Percentiles rank a stretch among this genome's conserved stretches.
Conservation (phyloP, 768 basidiomycete genomes). For the Hygrocybe coccinea region DNA sequence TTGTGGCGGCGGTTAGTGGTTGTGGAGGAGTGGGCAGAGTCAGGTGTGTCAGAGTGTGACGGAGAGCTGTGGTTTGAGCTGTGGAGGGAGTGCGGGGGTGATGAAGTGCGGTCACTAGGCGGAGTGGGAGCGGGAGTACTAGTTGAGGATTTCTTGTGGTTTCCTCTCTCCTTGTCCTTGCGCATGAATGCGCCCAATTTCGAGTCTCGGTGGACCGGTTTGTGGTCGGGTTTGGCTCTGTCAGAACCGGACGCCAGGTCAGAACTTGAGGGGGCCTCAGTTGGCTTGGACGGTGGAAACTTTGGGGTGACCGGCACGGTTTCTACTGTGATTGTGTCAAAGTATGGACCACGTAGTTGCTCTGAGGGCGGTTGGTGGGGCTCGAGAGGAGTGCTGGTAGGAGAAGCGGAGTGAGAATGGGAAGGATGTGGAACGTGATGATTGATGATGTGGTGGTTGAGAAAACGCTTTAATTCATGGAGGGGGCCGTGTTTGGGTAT, state of each 20-base stretch:
- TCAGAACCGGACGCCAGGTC: slow-evolving; percentile 3
- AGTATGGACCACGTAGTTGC: slow-evolving; percentile 3
- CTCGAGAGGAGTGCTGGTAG: neutral
- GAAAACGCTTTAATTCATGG: slow-evolving; percentile 49
- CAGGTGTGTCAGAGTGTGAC: slow-evolving; percentile 21
- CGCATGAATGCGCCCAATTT: slow-evolving; percentile 27
- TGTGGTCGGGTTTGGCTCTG: too few species aligned
- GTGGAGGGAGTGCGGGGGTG: slow-evolving; percentile 23
- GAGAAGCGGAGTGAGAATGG: neutral
- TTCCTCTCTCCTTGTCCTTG: slow-evolving; percentile 21
- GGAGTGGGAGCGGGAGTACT: slow-evolving; percentile 29
- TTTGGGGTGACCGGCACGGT: neutral
- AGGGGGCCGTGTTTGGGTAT: slow-evolving; percentile 48
- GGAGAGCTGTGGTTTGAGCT: slow-evolving; percentile 19
- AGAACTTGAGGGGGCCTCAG: neutral
- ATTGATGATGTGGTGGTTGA: slow-evolving; percentile 74
- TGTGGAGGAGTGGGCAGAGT: slow-evolving; percentile 13
- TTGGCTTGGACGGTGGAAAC: neutral
- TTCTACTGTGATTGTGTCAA: slow-evolving; percentile 4
- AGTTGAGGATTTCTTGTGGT: neutral
- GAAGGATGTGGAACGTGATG: slow-evolving; percentile 5
- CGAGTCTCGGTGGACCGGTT: slow-evolving; percentile 6
- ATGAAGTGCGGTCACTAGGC: slow-evolving; percentile 42
- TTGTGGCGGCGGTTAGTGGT: slow-evolving; percentile 13
- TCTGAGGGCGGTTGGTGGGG: neutral